Percentiles rank a stretch among this genome's conserved stretches.
These are phyloP conservation scores for Prunus mume DNA, from an alignment of 306 rosid species.

Conservation along the genomic window DNA sequence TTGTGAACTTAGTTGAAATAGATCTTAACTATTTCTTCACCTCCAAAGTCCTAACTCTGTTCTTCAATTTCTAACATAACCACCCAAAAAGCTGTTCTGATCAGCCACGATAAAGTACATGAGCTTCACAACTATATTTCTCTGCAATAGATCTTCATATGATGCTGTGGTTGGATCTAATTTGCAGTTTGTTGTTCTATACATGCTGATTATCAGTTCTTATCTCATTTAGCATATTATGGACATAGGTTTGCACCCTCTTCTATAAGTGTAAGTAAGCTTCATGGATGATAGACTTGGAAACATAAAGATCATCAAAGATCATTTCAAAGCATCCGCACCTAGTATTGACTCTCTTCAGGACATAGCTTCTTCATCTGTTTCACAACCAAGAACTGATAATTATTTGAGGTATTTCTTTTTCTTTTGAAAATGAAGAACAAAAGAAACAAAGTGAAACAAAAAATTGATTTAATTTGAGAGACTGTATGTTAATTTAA, in stretches of 20 bases:
- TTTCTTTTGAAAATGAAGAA: background rate
- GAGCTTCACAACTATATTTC: background rate
- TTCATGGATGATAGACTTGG: conserved; percentile 76
- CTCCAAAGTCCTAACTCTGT: no score
- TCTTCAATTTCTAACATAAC: no score
- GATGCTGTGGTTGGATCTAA: background rate
- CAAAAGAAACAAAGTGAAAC: conserved; percentile 1
- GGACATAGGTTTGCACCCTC: background rate
- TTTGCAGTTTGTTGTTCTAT: background rate
- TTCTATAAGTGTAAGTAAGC: conserved; percentile 22
- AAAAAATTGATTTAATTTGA: conserved; percentile 5
- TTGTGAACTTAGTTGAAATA: background rate
- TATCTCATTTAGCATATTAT: background rate
- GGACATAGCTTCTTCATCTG: conserved; percentile 36
- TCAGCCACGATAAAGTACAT: no score
- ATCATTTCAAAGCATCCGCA: conserved; percentile 66
- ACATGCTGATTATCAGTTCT: background rate
- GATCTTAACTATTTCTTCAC: background rate
- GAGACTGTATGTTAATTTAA: conserved; percentile 19
- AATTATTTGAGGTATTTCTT: conserved; percentile 39
- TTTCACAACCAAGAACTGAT: conserved; percentile 36
- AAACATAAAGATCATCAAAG: conserved; percentile 62
- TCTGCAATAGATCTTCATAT: background rate
- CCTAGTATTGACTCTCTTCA: conserved; percentile 44
- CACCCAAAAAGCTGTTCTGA: no score